These are phyloP conservation scores for Penicillium sp. DNA, from an alignment of 2,329 filamentous ascomycete genomes.

Conservation along the genomic window DNA sequence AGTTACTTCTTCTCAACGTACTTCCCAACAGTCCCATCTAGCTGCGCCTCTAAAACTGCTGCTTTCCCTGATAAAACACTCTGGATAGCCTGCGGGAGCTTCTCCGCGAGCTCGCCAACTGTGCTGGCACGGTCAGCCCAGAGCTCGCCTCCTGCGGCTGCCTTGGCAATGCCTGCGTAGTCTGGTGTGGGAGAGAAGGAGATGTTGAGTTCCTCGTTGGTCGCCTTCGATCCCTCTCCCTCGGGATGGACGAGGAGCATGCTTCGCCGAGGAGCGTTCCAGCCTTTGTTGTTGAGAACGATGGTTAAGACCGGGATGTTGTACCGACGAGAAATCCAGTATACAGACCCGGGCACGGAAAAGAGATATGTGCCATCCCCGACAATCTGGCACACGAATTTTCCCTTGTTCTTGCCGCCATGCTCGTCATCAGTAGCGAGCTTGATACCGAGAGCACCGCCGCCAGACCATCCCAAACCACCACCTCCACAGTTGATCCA, in stretches of 20 bases:
- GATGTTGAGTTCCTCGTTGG: slow-evolving; percentile 64
- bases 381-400: slow-evolving; percentile 62
- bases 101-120: slow-evolving; percentile 51
- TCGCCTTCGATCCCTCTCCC: slow-evolving; percentile 58
- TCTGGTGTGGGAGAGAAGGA: slow-evolving; percentile 63
- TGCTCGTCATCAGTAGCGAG: slow-evolving; percentile 58
- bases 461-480: slow-evolving; percentile 76
- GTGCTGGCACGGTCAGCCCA: slow-evolving; percentile 60
- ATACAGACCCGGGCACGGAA: slow-evolving; percentile 61
- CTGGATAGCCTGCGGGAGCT: slow-evolving; percentile 57
- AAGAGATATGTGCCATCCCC: slow-evolving; percentile 67
- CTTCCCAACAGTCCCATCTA: slow-evolving; percentile 55
- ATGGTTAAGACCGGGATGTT: slow-evolving; percentile 64
- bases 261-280: slow-evolving; percentile 62
- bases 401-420: slow-evolving; percentile 50
- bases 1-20: slow-evolving; percentile 29
- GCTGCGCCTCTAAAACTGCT: slow-evolving; percentile 61
- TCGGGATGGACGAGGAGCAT: slow-evolving; percentile 63
- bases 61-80: slow-evolving; percentile 54
- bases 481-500: slow-evolving; percentile 81
- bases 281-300: slow-evolving; percentile 67
- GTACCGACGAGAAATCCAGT: slow-evolving; percentile 66
- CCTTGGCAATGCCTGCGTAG: slow-evolving; percentile 64
- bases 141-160: slow-evolving; percentile 58
- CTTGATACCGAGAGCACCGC: slow-evolving; percentile 71